Evolutionary conservation across 805 yeast genomes (phyloP), one percentile per base, ranked within the genome.

Genomic region (Candida adriatica): DNA sequence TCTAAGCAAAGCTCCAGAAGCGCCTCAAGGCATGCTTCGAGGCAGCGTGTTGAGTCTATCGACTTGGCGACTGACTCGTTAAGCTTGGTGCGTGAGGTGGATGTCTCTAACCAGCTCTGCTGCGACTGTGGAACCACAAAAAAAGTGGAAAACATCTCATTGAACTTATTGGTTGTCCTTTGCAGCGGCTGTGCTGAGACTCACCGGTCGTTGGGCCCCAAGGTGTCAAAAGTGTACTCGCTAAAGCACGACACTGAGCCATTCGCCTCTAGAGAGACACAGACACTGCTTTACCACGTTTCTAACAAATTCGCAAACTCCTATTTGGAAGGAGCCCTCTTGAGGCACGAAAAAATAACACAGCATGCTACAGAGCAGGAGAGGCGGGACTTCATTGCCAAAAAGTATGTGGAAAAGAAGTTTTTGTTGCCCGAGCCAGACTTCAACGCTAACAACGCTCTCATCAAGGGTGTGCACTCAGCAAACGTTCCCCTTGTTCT

Each of bases 141-240:
- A 11, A 59, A 70, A 10, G 94, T 83, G 11, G 95, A 87, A 43
- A 88, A 96, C 96, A 70, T 90, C 4, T 83, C 95, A 0, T 64
- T 85, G 37, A 87, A 82, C 46, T 56, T 79, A 25, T 56, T 86
- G 33, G 75, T 76, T 18, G 73, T 79, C 4, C 62, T 90, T 16
- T 88, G 97, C 55, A 78, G 85, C 27, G 75, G 78, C 30, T 88
- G 97, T 48, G 77, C 95, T 0, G 87, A 94, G 0, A 76, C 79
- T n/a, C 96, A 88, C 55, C 64, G 96, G 34, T 77, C 85, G 14
- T 56, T 90, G 51, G 96, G 96, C 1, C 68, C 94, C 1, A 87
- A 81, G 42, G 67, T 86, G 5, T 73, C 92, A 6, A 85, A 81
- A 50, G 73, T 88, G 4, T 66, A 84, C 41, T 84, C 95, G 1